Base-by-base conservation (phyloP, 2,329 filamentous ascomycete genomes). In the Fusarium sp. region DNA sequence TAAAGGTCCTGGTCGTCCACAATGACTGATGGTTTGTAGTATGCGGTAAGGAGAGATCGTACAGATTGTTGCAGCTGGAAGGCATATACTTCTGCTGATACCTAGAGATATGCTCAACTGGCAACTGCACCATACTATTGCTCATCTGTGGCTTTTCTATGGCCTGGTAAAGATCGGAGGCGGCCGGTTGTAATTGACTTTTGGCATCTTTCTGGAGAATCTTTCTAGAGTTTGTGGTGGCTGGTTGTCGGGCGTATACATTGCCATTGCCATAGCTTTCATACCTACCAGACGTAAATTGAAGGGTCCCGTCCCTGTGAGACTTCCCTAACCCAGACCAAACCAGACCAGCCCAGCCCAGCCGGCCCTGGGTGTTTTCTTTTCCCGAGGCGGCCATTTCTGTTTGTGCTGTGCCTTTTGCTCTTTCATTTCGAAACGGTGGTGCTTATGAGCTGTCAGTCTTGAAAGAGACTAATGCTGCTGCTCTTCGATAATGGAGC, bases 171-270 rank as follows among this genome's bases (percentile, higher is more conserved):
- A 40, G 16, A 55, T 62, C 60, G 60, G 44, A 26, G 65, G 40
- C 45, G 46, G 50, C 65, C 52, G 59, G 47, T 69, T 69, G 46
- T 59, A 61, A 69, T 69, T 69, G 66, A 55, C 61, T 69, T 69
- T 69, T 51, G 57, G 47, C 33, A 45, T 52, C 44, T 16, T 50
- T 36, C 23, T 40, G 16, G 50, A 57, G 56, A 62, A 56, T 50
- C 16, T 38, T 67, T 67, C 49, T 57, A 46, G 50, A 38, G 41
- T 56, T 36, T 30, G 34, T 31, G 37, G 64, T 69, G 51, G 60
- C 51, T 69, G 55, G 60, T 49, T 49, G 47, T 59, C 28, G 47
- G 49, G 45, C 23, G 23, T 23, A 23, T 44, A 38, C 18, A 28
- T 37, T 47, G n/a, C 37, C 20, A 15, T 20, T 40, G n/a, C 26